Percentiles rank a stretch among this genome's conserved stretches.
These are phyloP conservation scores for Chrysochromulina parva DNA, from an alignment of 78 protist genomes.

Conservation along the genomic window DNA sequence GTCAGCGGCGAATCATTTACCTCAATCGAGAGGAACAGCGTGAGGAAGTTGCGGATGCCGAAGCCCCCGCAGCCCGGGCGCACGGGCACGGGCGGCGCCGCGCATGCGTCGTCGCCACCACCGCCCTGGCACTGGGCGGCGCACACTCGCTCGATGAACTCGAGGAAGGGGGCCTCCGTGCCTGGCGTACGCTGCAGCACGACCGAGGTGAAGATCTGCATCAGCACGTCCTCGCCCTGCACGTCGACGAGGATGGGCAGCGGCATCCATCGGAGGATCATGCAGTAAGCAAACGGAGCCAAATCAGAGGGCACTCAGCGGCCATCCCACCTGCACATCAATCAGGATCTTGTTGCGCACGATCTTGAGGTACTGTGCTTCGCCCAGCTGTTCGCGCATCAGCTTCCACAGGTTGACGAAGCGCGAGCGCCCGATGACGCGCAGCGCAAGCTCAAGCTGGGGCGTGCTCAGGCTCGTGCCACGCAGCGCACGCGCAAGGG, in stretches of 20 bases:
- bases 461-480: too few species aligned
- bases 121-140: too few species aligned
- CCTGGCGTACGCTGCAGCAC: background rate
- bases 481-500: too few species aligned
- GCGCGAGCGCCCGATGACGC: too few species aligned
- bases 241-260: conserved; percentile 10
- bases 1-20: background rate
- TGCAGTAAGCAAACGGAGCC: too few species aligned
- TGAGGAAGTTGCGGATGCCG: conserved; percentile 2
- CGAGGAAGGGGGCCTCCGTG: background rate
- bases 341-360: background rate
- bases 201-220: conserved; percentile 32
- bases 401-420: background rate
- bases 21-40: conserved; percentile 10
- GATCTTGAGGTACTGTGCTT: background rate
- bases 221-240: background rate
- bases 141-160: conserved; percentile 8
- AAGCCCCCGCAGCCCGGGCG: background rate
- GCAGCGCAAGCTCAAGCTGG: too few species aligned
- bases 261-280: background rate
- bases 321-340: too few species aligned
- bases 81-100: background rate
- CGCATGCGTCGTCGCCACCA: background rate
- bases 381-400: background rate
- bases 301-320: too few species aligned